These are phyloP conservation scores for Dipodascus albidus DNA, from an alignment of 805 yeast genomes.

Conservation along the genomic window DNA sequence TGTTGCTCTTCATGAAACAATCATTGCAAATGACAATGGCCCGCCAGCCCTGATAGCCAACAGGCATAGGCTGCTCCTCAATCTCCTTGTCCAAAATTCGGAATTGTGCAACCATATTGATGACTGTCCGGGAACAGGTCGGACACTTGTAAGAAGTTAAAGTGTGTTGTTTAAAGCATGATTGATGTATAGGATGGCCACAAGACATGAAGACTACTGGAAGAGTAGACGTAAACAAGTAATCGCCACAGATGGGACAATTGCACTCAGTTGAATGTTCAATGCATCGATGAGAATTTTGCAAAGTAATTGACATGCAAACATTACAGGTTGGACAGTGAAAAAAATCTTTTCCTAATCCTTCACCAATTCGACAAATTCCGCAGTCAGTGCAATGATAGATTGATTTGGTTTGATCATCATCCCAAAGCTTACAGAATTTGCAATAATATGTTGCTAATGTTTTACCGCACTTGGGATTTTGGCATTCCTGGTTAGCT, in stretches of 20 bases:
- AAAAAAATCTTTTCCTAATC: constrained; percentile 78
- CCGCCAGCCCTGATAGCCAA: constrained; percentile 66
- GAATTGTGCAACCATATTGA: constrained; percentile 83
- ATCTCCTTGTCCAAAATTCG: constrained; percentile 80
- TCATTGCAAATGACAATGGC: constrained; percentile 65
- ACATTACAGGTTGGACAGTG: constrained; percentile 87
- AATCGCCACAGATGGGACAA: constrained; percentile 90
- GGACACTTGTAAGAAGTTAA: constrained; percentile 86
- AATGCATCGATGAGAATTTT: constrained; percentile 70
- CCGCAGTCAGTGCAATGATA: constrained; percentile 93
- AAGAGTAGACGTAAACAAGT: constrained; percentile 68
- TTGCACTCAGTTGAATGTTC: constrained; percentile 81
- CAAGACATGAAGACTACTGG: constrained; percentile 87
- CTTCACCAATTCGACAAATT: constrained; percentile 82
- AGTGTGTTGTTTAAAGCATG: constrained; percentile 72
- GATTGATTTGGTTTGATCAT: constrained; percentile 59
- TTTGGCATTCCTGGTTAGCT: constrained; percentile 56
- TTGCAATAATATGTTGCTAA: constrained; percentile 71
- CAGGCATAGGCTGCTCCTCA: constrained; percentile 61
- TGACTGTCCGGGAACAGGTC: constrained; percentile 70
- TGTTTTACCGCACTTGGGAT: constrained; percentile 48
- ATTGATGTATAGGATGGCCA: constrained; percentile 88
- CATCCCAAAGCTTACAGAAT: constrained; percentile 74
- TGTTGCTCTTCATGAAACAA: constrained; percentile 71
- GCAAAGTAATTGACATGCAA: constrained; percentile 71